phyloP scores from a whole-genome alignment of 2,329 filamentous ascomycete species.

The Tolypocladium paradoxum region DNA sequence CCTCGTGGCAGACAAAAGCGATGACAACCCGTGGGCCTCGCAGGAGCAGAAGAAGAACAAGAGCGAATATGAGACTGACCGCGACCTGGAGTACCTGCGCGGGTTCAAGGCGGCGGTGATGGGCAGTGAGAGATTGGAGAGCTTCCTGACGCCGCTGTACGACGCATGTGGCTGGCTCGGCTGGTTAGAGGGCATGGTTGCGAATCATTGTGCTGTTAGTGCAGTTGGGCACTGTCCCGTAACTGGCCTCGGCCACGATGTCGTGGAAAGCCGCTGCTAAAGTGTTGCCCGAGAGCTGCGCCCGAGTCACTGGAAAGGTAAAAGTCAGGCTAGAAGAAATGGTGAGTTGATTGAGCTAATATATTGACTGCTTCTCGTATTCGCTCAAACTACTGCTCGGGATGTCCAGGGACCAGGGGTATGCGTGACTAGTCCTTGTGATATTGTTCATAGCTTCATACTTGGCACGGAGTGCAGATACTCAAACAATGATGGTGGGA shows the following conservation, averaged over 20 bases:
- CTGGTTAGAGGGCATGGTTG: conserved; percentile 11
- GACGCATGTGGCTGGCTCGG: conserved; percentile 21
- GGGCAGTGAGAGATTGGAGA: conserved; percentile 18
- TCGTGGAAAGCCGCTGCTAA: background rate
- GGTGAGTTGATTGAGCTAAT: background rate
- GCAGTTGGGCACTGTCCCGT: background rate
- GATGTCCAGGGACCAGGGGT: background rate
- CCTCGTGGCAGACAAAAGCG: conserved; percentile 28
- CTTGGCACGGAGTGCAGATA: too few species aligned
- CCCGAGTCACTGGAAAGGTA: background rate
- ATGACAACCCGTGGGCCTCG: conserved; percentile 21
- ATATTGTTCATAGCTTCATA: too few species aligned
- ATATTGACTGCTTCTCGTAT: background rate
- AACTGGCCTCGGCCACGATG: background rate
- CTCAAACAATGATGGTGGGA: too few species aligned
- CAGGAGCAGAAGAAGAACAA: conserved; percentile 3
- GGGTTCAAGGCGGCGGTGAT: conserved; percentile 17
- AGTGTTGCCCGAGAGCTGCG: background rate
- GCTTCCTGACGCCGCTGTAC: conserved; percentile 25
- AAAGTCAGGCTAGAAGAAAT: background rate
- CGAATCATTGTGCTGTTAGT: background rate
- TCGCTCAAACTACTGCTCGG: background rate
- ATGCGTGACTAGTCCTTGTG: too few species aligned
- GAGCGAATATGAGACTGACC: conserved; percentile 10
- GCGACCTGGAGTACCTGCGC: conserved; percentile 13